Base-by-base conservation (phyloP, 768 basidiomycete genomes). In the Lepiota venenata region DNA sequence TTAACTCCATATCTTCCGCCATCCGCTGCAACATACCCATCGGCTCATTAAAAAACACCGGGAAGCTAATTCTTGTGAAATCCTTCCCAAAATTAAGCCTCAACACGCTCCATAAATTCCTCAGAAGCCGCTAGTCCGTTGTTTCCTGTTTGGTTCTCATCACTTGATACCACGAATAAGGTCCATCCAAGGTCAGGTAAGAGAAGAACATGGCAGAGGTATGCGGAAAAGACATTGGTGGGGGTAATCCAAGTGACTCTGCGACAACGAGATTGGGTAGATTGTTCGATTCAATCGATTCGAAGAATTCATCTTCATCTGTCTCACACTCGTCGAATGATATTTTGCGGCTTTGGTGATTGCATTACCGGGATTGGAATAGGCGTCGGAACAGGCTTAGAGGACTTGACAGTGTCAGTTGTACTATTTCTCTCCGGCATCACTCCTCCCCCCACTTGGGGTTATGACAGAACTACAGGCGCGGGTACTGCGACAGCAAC, bases 1-100 rank as follows among this genome's bases (percentile, higher is more conserved):
- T 86, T 69, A 95, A 97, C 68, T 97, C 95, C 92, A 95, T 96
- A 69, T 98, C 95, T 71, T 98, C 95, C 10, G 94, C 88, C n/a
- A n/a, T n/a, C n/a, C n/a, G n/a, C n/a, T n/a, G n/a, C n/a, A n/a
- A n/a, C n/a, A n/a, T n/a, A n/a, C 91, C 93, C 46, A 93, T 97
- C 25, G 93, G 91, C 68, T 91, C 90, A 67, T 93, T 95, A 64
- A 92, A 93, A 66, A 85, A 93, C 38, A 97, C 93, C 0, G 94
- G 94, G 68, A 96, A 96, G 60, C 85, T 90, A 56, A 98, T 98
- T 78, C 80, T 95, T 36, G 94, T 98, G 66, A 98, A 72, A 67
- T 98, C 95, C 76, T 97, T 98, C 57, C 96, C 95, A 56, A 98
- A 96, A 58, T 87, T 90, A 57, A 88, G 84, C 73, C 97, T n/a